Conservation (phyloP, 257 asterid species). For the Scutellaria barbata region DNA sequence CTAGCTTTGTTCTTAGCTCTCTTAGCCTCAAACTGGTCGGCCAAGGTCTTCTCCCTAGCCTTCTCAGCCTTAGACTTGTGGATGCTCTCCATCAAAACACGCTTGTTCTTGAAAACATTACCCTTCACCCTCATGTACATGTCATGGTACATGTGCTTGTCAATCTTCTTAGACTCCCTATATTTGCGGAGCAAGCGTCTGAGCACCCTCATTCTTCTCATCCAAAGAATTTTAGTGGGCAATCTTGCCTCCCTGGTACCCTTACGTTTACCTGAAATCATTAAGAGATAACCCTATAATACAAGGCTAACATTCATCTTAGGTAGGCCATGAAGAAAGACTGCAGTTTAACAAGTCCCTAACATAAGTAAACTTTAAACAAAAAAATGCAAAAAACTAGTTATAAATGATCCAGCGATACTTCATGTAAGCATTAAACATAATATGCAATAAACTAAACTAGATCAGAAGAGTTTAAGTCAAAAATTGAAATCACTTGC, state of each 20-base stretch:
- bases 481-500: not conserved
- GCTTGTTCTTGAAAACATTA: conserved; percentile 72
- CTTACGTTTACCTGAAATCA: conserved; percentile 62
- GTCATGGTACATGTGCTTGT: conserved; percentile 74
- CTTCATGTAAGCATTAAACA: not conserved
- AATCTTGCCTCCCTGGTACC: conserved; percentile 79
- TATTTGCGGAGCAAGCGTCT: conserved; percentile 69
- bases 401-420: not conserved
- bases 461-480: not conserved
- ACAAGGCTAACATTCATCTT: not conserved
- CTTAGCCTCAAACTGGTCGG: conserved; percentile 71
- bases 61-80: conserved; percentile 76
- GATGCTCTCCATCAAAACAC: conserved; percentile 72
- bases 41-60: conserved; percentile 76
- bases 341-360: not conserved
- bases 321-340: not conserved
- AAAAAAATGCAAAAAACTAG: too few species aligned
- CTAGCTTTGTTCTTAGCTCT: conserved; percentile 58
- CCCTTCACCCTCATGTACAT: conserved; percentile 82
- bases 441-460: not conserved
- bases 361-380: too few species aligned
- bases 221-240: conserved; percentile 72
- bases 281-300: not conserved
- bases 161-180: conserved; percentile 66
- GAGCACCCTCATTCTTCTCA: conserved; percentile 69